Percentiles rank a stretch among this genome's conserved stretches.
These are phyloP conservation scores for Trichoderma sp. DNA, from an alignment of 2,329 filamentous ascomycete species.

Conservation along the genomic window DNA sequence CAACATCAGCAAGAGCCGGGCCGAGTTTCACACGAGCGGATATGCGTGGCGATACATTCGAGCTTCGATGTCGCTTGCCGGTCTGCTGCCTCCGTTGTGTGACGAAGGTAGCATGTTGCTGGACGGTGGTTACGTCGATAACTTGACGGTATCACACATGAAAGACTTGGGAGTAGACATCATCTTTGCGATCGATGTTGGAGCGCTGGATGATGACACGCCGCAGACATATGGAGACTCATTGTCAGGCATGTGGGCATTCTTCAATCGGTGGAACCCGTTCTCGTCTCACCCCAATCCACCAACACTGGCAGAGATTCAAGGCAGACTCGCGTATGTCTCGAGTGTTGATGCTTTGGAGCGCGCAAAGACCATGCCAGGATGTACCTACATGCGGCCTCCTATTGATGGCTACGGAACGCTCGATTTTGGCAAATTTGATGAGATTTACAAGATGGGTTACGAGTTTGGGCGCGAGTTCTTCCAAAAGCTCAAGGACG, in stretches of 20 bases:
- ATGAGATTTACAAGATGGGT: conserved; percentile 91
- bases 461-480: conserved; percentile 84
- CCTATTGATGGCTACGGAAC: conserved; percentile 93
- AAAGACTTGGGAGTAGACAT: conserved; percentile 89
- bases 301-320: conserved; percentile 92
- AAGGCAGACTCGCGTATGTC: conserved; percentile 91
- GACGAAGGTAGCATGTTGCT: conserved; percentile 97
- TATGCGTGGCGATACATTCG: conserved; percentile 98
- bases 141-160: conserved; percentile 96
- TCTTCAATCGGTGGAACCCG: conserved; percentile 95
- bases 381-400: conserved; percentile 94
- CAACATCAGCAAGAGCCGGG: conserved; percentile 91
- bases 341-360: conserved; percentile 93
- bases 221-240: conserved; percentile 94
- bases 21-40: conserved; percentile 91
- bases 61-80: conserved; percentile 94
- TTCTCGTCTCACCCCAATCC: conserved; percentile 88
- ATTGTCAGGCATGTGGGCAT: conserved; percentile 91
- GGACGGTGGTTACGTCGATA: conserved; percentile 96
- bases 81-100: conserved; percentile 87
- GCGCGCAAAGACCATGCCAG: conserved; percentile 84
- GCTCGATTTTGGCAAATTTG: conserved; percentile 94
- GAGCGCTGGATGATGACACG: conserved; percentile 85
- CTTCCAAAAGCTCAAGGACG: conserved; percentile 71
- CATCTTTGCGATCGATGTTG: conserved; percentile 95